Conservation (phyloP, 202 grass and related monocot species). For the Setaria viridis region DNA sequence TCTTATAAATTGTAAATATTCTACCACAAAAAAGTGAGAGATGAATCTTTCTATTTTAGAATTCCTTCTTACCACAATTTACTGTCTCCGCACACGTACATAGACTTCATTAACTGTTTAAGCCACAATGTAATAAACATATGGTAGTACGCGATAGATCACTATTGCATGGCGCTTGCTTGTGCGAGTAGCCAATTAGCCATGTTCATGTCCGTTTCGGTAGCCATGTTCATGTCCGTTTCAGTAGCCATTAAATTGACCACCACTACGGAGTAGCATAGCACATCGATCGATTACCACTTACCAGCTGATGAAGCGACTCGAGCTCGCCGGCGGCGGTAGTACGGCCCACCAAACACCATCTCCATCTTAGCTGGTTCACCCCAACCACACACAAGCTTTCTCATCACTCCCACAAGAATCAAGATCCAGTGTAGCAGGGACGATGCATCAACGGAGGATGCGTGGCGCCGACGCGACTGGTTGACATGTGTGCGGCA, state of each 20-base stretch:
- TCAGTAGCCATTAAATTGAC: constrained; percentile 28
- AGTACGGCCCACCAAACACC: not conserved
- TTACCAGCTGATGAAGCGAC: not conserved
- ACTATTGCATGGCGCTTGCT: not conserved
- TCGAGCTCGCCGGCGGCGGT: not conserved
- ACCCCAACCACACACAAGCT: constrained; percentile 1
- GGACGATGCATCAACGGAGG: not conserved
- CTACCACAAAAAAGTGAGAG: too few species aligned
- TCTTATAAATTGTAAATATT: too few species aligned
- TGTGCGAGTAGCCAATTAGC: not conserved
- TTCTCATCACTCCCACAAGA: not conserved
- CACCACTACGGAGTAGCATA: not conserved
- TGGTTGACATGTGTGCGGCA: not conserved
- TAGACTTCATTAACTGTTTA: not conserved
- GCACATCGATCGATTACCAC: not conserved
- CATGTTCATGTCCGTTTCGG: constrained; percentile 1
- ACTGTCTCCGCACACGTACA: too few species aligned
- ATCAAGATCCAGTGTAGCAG: not conserved
- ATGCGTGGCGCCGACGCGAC: constrained; percentile 19
- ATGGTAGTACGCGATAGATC: not conserved
- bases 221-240: constrained; percentile 4
- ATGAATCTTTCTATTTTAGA: too few species aligned
- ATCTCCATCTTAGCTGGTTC: too few species aligned
- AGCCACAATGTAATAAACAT: not conserved
- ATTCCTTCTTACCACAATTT: too few species aligned